A percentile compares a stretch with the other conserved stretches of the same genome.
Conservation (phyloP, 2,329 filamentous ascomycete genomes). For the Epichloe bromicola region DNA sequence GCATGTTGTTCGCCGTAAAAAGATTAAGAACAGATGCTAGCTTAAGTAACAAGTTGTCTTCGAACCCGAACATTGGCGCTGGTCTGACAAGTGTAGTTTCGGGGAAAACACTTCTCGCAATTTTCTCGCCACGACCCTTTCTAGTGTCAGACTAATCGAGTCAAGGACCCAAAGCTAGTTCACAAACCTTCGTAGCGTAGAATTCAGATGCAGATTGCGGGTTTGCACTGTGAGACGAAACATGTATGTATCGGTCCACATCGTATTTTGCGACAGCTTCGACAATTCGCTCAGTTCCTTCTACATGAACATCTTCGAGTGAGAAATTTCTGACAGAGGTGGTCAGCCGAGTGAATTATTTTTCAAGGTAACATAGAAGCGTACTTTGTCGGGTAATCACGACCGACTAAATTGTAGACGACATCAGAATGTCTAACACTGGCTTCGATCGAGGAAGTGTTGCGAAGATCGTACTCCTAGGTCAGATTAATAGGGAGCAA, state of each 20-base stretch:
- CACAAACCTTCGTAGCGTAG: constrained; percentile 69
- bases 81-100: constrained; percentile 95
- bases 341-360: constrained; percentile 9
- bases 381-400: constrained; percentile 92
- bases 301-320: constrained; percentile 82
- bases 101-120: constrained; percentile 80
- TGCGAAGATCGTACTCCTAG: constrained; percentile 87
- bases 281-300: constrained; percentile 81
- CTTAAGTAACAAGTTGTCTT: constrained; percentile 81
- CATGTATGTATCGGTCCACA: constrained; percentile 89
- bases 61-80: constrained; percentile 86
- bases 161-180: background rate
- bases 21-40: constrained; percentile 71
- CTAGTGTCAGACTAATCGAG: background rate
- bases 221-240: constrained; percentile 87
- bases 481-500: constrained; percentile 8
- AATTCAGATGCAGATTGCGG: constrained; percentile 73
- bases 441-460: constrained; percentile 91
- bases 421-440: constrained; percentile 94
- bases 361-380: constrained; percentile 13
- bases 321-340: constrained; percentile 68
- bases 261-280: constrained; percentile 97
- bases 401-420: constrained; percentile 90
- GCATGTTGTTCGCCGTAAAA: constrained; percentile 83
- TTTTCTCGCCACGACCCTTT: constrained; percentile 64